Conservation (phyloP, 1,284 basidiomycete genomes). For the Sporisorium sorghi region DNA sequence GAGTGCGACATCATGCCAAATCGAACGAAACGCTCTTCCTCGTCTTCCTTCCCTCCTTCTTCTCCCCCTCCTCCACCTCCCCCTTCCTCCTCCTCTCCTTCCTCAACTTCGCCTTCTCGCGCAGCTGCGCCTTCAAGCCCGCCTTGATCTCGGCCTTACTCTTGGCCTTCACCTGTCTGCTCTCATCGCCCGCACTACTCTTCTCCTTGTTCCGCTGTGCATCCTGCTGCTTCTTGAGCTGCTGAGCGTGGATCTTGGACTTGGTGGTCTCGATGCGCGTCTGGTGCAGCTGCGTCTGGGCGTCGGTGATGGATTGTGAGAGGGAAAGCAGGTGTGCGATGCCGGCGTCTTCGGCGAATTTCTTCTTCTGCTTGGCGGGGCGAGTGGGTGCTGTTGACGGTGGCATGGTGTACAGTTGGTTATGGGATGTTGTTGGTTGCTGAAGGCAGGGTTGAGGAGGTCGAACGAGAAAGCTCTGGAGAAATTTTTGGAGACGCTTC, state of each 20-base stretch:
- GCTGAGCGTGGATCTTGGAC: slow-evolving; percentile 14
- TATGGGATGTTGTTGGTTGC: neutral
- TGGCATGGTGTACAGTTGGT: neutral
- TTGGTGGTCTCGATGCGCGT: slow-evolving; percentile 22
- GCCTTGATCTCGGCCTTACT: slow-evolving; percentile 48
- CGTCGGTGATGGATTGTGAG: slow-evolving; percentile 35
- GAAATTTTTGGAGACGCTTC: slow-evolving; percentile 7
- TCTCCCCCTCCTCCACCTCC: no score
- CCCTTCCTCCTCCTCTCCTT: slow-evolving; percentile 27
- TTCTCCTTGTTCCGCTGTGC: slow-evolving; percentile 10
- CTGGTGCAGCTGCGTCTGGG: slow-evolving; percentile 10
- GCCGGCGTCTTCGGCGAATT: slow-evolving; percentile 36
- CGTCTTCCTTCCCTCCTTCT: neutral
- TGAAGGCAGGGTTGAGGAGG: neutral
- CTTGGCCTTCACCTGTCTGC: slow-evolving; percentile 11
- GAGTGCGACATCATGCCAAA: slow-evolving; percentile 3
- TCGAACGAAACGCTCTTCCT: slow-evolving; percentile 46
- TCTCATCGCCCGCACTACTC: no score
- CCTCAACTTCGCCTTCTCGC: slow-evolving; percentile 29
- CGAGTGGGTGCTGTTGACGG: slow-evolving; percentile 2
- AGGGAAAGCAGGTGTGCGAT: slow-evolving; percentile 42
- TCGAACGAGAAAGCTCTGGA: neutral
- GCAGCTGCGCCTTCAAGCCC: slow-evolving; percentile 22
- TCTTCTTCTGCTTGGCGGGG: slow-evolving; percentile 19
- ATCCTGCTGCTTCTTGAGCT: slow-evolving; percentile 16